These are phyloP conservation scores for Talaromyces liani DNA, from an alignment of 495 filamentous ascomycete genomes.

Conservation along the genomic window DNA sequence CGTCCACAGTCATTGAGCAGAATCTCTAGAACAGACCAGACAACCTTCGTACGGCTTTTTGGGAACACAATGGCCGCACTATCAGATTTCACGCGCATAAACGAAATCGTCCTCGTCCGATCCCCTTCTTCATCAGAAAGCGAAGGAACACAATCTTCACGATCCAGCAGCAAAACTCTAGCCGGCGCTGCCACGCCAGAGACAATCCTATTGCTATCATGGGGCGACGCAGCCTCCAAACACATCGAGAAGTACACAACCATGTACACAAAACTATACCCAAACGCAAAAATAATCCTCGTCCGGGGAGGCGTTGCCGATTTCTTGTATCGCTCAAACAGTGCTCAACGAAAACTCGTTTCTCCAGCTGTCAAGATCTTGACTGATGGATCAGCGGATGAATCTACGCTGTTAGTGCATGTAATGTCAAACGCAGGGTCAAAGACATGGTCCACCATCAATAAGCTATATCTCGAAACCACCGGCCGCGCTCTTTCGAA, in stretches of 20 bases:
- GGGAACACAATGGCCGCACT: background rate
- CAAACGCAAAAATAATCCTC: background rate
- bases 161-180: background rate
- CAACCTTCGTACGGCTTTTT: background rate
- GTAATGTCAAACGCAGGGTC: slow-evolving; percentile 1
- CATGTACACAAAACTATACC: slow-evolving; percentile 1
- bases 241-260: slow-evolving; percentile 3
- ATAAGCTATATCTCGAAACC: background rate
- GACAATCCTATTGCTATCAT: background rate
- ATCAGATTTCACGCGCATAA: background rate
- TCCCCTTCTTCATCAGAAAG: background rate
- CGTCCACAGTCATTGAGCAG: background rate
- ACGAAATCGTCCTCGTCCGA: background rate
- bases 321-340: background rate
- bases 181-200: background rate
- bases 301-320: background rate
- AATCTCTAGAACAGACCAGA: background rate
- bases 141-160: background rate
- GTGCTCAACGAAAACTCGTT: background rate
- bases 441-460: slow-evolving; percentile 3
- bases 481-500: background rate
- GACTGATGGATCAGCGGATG: background rate
- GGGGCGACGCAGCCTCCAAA: background rate
- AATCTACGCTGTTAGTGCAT: background rate
- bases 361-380: slow-evolving; percentile 1